Evolutionary conservation across 352 stramenopile species (phyloP).

Genomic region (Labyrinthula sp.): DNA sequence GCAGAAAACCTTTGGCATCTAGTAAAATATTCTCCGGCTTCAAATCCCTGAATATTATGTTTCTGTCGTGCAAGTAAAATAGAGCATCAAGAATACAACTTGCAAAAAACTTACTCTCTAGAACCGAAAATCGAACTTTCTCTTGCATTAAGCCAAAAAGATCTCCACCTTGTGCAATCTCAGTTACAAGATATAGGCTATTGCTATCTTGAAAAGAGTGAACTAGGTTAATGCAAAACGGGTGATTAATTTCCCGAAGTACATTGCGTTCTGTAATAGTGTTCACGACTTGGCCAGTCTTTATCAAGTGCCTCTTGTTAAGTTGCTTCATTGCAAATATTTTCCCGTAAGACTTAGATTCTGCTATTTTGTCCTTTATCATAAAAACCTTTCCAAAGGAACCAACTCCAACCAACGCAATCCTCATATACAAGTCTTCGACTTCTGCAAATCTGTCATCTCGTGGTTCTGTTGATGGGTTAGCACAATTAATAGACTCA

Average conservation of each 20-base stretch:
- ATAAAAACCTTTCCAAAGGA: constrained; percentile 66
- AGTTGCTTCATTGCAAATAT: constrained; percentile 86
- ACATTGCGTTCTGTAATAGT: constrained; percentile 63
- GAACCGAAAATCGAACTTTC: constrained; percentile 75
- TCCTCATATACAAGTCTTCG: too few relatives aligned
- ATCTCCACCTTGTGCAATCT: constrained; percentile 88
- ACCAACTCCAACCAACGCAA: constrained; percentile 77
- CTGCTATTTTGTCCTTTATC: constrained; percentile 61
- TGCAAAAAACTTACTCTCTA: constrained; percentile 77
- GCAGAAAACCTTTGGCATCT: constrained; percentile 53
- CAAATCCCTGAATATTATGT: constrained; percentile 52
- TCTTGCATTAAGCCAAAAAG: constrained; percentile 72
- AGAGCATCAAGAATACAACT: constrained; percentile 48
- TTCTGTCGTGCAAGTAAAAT: constrained; percentile 28
- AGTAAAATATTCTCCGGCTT: constrained; percentile 72
- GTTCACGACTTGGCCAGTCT: constrained; percentile 72
- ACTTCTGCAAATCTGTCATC: too few relatives aligned
- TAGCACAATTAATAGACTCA: too few relatives aligned
- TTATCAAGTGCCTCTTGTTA: constrained; percentile 65
- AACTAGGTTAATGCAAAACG: constrained; percentile 48
- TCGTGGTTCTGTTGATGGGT: too few relatives aligned
- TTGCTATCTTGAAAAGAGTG: constrained; percentile 83
- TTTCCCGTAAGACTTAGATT: constrained; percentile 65
- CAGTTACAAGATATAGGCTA: constrained; percentile 91
- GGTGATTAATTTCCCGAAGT: constrained; percentile 41